Base-by-base conservation (phyloP, 495 filamentous ascomycete genomes). In the Poronia punctata region DNA sequence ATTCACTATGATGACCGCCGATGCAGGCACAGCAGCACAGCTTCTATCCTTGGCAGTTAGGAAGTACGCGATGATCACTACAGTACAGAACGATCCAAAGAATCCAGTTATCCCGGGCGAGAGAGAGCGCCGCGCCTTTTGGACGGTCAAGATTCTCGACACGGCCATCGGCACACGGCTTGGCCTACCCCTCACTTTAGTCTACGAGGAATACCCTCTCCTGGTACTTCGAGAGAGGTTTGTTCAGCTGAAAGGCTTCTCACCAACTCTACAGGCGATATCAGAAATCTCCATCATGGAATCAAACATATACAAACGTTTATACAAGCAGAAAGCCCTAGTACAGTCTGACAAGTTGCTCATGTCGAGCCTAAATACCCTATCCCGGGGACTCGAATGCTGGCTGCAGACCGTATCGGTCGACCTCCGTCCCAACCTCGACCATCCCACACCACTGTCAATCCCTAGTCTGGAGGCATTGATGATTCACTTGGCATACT, bases 131-230 rank as follows among this genome's bases (percentile, higher is more conserved):
- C 37, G 37, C 12, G 37, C 17, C 5, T 40, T 40, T 12, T 40
- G 37, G 37, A 40, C 37, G 5, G 37, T 26, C 21, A 29, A 40
- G 15, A 40, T 31, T 22, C 26, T 40, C 25, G 24, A 28, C 18
- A 6, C 4, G 17, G 26, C 28, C 11, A 28, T 40, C 6, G 30
- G 26, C 26, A 30, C 14, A 5, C 37, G 21, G 16, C 30, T 8
- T 16, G 37, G 37, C 11, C 26, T 40, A 20, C 37, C 37, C 4
- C 26, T 15, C 15, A 9, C 25, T 2, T 20, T 40, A 14, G 26
- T 29, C 17, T 23, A n/a, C 6, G 26, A 23, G 4, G 37, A 40
- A 23, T 40, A 20, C 16, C 24, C 16, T 2, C 24, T 40, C 21
- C 24, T 14, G 4, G 6, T 19, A 18, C 4, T 17, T 18, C 32